phyloP scores from a whole-genome alignment of 345 rosid genomes.

The Salix suchowensis region DNA sequence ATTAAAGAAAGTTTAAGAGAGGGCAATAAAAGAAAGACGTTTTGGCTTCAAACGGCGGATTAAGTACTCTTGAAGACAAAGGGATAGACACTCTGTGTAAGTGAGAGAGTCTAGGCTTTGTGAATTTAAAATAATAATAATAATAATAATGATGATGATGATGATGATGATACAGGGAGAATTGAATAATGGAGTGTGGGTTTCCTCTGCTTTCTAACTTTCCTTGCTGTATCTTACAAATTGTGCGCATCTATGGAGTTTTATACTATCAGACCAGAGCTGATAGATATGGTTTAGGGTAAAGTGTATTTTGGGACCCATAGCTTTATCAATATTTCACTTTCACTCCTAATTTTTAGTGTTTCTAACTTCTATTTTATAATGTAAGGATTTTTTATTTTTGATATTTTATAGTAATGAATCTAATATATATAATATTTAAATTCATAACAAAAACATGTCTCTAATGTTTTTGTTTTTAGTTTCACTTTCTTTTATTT shows the following conservation, averaged over 20 bases:
- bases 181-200: not conserved
- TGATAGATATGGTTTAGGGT: not conserved
- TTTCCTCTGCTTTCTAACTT: not conserved
- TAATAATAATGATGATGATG: too few species aligned
- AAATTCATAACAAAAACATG: too few species aligned
- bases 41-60: conserved; percentile 25
- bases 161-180: not conserved
- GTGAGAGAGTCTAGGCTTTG: not conserved
- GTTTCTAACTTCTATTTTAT: too few species aligned
- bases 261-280: not conserved
- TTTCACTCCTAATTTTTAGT: too few species aligned
- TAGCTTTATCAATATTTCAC: too few species aligned
- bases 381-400: too few species aligned
- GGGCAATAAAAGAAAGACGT: not conserved
- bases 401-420: too few species aligned
- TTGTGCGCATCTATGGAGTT: not conserved
- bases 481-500: too few species aligned
- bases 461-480: too few species aligned
- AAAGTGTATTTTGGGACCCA: not conserved
- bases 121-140: too few species aligned
- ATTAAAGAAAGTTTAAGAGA: not conserved
- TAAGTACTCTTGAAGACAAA: conserved; percentile 36
- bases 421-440: too few species aligned
- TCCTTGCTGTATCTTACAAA: not conserved
- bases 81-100: not conserved